These are phyloP conservation scores for Aspergillus floridensis DNA, from an alignment of 2,329 filamentous ascomycete species.

Conservation along the genomic window DNA sequence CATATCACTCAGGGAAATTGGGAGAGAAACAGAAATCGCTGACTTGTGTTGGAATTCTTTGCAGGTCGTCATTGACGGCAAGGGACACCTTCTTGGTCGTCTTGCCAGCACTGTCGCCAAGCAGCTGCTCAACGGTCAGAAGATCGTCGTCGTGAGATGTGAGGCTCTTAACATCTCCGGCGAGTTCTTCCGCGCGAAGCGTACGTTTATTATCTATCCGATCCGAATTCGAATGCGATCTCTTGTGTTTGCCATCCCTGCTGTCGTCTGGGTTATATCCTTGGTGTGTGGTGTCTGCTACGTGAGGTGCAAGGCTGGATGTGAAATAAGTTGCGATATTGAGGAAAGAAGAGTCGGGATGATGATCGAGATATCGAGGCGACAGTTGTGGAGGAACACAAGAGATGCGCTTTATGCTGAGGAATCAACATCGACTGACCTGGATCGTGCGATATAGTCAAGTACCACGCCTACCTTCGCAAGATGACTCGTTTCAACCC, in stretches of 20 bases:
- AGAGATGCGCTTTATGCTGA: background rate
- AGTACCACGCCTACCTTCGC: conserved; percentile 99
- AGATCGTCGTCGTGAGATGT: conserved; percentile 98
- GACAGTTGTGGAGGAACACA: conserved; percentile 5
- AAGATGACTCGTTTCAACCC: conserved; percentile 99
- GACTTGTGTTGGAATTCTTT: conserved; percentile 42
- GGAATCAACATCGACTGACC: conserved; percentile 45
- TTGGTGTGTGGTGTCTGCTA: conserved; percentile 3
- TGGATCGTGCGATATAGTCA: conserved; percentile 65
- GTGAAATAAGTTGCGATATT: background rate
- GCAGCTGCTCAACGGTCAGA: conserved; percentile 98
- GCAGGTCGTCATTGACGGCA: conserved; percentile 99
- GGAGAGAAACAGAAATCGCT: conserved; percentile 24
- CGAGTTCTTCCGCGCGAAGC: conserved; percentile 99
- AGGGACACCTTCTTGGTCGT: conserved; percentile 99
- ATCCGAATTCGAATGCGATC: conserved; percentile 15
- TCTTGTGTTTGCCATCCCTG: background rate
- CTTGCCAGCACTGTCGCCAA: conserved; percentile 97
- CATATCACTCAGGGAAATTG: no score
- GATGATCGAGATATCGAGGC: background rate
- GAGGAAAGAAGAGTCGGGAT: background rate
- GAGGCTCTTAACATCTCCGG: conserved; percentile 99
- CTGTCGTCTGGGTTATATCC: background rate
- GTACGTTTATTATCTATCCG: conserved; percentile 65
- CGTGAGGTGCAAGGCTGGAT: background rate